Evolutionary conservation across 441 rosid species (phyloP).

Genomic region (Adansonia rubrostipa): DNA sequence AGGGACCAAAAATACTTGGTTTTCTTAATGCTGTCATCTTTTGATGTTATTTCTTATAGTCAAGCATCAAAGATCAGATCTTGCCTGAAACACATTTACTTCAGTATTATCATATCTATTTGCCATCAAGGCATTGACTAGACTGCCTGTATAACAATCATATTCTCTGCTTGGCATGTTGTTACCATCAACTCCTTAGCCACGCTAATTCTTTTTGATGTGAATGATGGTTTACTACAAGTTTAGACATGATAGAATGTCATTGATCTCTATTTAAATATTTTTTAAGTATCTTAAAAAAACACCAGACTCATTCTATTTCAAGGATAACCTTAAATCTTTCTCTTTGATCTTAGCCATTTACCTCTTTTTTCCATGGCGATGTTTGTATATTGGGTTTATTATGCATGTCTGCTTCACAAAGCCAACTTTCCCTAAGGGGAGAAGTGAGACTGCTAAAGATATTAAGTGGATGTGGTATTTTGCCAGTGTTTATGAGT

Average conservation of each 20-base stretch:
- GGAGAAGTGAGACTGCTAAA: background rate
- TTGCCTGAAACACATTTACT: background rate
- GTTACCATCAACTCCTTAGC: background rate
- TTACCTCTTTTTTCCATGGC: background rate
- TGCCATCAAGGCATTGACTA: background rate
- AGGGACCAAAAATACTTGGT: background rate
- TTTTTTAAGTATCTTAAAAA: background rate
- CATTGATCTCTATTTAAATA: background rate
- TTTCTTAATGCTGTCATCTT: background rate
- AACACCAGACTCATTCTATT: background rate
- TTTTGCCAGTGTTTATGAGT: background rate
- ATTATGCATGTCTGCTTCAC: background rate
- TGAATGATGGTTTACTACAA: background rate
- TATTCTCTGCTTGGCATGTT: background rate
- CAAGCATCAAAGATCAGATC: background rate
- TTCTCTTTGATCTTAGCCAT: background rate
- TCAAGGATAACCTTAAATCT: background rate
- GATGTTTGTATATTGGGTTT: background rate
- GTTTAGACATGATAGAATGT: background rate
- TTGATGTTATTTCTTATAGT: slow-evolving; percentile 9
- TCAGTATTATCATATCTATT: background rate
- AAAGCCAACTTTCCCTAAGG: background rate
- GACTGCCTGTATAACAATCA: background rate
- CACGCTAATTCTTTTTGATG: background rate
- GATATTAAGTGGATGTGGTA: background rate